Evolutionary conservation across 805 yeast species (phyloP).

Genomic region (Saccharomycopsis babjevae): DNA sequence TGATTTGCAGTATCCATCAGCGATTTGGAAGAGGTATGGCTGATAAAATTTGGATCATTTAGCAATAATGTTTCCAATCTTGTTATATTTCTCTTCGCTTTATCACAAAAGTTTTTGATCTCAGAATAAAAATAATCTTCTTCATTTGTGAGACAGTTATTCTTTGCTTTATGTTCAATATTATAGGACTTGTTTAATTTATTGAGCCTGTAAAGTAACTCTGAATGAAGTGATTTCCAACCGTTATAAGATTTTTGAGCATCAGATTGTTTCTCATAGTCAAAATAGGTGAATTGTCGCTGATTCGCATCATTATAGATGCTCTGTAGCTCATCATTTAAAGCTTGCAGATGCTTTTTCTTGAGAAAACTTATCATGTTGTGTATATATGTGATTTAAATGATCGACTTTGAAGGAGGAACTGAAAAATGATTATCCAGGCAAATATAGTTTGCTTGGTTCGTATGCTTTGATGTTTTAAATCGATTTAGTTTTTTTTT

Average conservation of each 20-base stretch:
- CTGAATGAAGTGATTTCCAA: constrained; percentile 64
- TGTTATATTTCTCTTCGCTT: constrained; percentile 12
- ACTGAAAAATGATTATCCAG: not conserved
- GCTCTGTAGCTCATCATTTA: constrained; percentile 44
- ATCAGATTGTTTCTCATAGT: constrained; percentile 46
- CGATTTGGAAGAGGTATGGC: not conserved
- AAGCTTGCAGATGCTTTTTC: constrained; percentile 49
- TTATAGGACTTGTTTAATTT: constrained; percentile 33
- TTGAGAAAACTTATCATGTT: constrained; percentile 38
- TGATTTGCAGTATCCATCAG: constrained; percentile 9
- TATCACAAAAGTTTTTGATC: constrained; percentile 8
- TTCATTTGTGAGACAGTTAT: constrained; percentile 8
- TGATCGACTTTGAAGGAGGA: not conserved
- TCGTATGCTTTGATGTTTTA: not conserved
- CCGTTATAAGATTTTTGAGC: constrained; percentile 53
- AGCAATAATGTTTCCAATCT: constrained; percentile 12
- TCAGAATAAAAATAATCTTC: constrained; percentile 12
- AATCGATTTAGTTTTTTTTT: not conserved
- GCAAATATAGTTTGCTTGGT: not conserved
- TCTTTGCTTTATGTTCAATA: not conserved
- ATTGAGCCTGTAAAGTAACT: constrained; percentile 46
- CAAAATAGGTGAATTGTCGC: constrained; percentile 44
- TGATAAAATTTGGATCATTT: constrained; percentile 3
- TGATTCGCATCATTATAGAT: constrained; percentile 55
- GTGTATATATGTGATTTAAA: not conserved